A percentile compares a stretch with the other conserved stretches of the same genome.
These are phyloP conservation scores for Teratosphaeria nubilosa DNA, from an alignment of 2,329 filamentous ascomycete species.

Conservation along the genomic window DNA sequence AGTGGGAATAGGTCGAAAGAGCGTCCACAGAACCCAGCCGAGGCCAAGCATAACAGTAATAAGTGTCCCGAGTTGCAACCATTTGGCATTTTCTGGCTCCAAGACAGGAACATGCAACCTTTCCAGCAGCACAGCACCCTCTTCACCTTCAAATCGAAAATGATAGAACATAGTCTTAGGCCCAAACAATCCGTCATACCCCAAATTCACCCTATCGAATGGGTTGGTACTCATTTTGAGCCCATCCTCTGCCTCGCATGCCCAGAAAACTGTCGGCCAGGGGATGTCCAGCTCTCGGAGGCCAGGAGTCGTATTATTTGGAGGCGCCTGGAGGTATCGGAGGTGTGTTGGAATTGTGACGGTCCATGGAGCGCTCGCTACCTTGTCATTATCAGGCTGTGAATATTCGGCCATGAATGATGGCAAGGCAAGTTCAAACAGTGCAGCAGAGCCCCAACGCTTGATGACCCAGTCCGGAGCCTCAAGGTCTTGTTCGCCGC, in stretches of 20 bases:
- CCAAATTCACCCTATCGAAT: conserved; percentile 76
- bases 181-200: conserved; percentile 73
- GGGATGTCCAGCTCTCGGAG: conserved; percentile 44
- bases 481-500: conserved; percentile 77
- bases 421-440: conserved; percentile 57
- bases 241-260: conserved; percentile 57
- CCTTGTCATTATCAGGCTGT: not conserved
- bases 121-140: conserved; percentile 14
- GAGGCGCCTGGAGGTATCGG: conserved; percentile 60
- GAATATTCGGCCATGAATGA: not conserved
- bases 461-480: conserved; percentile 71
- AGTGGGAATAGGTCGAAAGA: conserved; percentile 13
- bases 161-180: conserved; percentile 77
- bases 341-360: conserved; percentile 72
- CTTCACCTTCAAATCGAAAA: conserved; percentile 25
- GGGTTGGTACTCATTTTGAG: conserved; percentile 65
- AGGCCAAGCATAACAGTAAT: conserved; percentile 35
- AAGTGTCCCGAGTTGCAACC: conserved; percentile 35
- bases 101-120: conserved; percentile 34
- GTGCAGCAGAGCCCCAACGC: conserved; percentile 67
- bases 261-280: conserved; percentile 84
- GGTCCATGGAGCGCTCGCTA: conserved; percentile 40
- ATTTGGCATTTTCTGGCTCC: conserved; percentile 27
- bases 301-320: conserved; percentile 13
- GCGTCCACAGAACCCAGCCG: conserved; percentile 34